Evolutionary conservation across 163 green algal genomes (phyloP), one percentile per base, ranked within the genome.

Genomic region (Trebouxia gelatinosa): DNA sequence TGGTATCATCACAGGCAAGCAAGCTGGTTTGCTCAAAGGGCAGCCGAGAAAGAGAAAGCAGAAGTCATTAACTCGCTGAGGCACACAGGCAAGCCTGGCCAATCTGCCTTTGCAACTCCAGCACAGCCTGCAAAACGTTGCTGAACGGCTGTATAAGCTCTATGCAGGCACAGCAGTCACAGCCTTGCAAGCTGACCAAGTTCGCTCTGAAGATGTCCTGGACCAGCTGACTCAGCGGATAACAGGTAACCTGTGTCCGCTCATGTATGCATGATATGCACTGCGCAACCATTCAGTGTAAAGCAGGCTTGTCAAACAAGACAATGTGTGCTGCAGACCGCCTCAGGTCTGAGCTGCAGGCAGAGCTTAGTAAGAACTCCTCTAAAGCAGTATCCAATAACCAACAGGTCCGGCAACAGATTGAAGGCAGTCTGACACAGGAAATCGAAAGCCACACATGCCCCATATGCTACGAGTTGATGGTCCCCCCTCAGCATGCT

Each of bases 401-500:
- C 17, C 68, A 76, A 11, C 43, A 62, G 2, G 40, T 31, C 13
- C 28, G 39, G 17, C 40, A 59, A 19, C 40, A 59, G 13, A 48
- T 87, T 67, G 83, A 85, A 59, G 79, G 75, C 6, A 83, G 79
- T 74, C 80, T 87, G 5, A 59, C 71, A 0, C 39, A 80, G 17
- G 86, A 91, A 80, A 80, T 91, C 43, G 82, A 86, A 75, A 85
- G 72, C 16, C 84, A 91, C 80, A 87, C 80, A 26, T 91, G 86
- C 71, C 86, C 86, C 58, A 85, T 91, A 17, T 91, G 86, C 78
- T 91, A 91, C 54, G 86, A 91, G 40, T 64, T 89, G 38, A 89
- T 91, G 86, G 84, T 88, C 5, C 35, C 83, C 13, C 83, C 83
- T 21, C 66, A 80, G 3, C 54, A 79, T 19, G 78, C 74, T 11